These are phyloP conservation scores for Magnusiomyces suaveolens DNA, from an alignment of 1,139 yeast genomes.

Conservation along the genomic window DNA sequence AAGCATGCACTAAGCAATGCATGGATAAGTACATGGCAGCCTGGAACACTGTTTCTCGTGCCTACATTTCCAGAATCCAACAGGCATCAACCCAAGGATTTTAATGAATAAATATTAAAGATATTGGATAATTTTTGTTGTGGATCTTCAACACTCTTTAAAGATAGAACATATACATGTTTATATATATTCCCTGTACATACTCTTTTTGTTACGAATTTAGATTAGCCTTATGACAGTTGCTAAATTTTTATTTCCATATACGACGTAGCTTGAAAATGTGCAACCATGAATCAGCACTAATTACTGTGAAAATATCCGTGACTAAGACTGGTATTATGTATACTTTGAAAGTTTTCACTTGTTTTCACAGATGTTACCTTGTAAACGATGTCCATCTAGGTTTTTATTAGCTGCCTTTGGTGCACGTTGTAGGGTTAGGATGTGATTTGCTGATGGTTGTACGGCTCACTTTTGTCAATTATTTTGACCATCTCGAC, in stretches of 20 bases:
- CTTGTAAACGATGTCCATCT: too few relatives aligned
- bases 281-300: too few relatives aligned
- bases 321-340: too few relatives aligned
- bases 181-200: not conserved
- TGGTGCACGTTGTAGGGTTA: not conserved
- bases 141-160: too few relatives aligned
- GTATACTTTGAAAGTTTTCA: too few relatives aligned
- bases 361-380: too few relatives aligned
- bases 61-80: conserved; percentile 69
- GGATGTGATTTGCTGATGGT: not conserved
- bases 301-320: too few relatives aligned
- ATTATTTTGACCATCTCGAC: not conserved
- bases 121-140: too few relatives aligned
- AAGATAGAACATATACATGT: not conserved
- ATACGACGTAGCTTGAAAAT: too few relatives aligned
- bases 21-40: conserved; percentile 82
- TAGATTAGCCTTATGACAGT: too few relatives aligned
- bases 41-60: conserved; percentile 74
- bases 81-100: conserved; percentile 28
- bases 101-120: not conserved
- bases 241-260: too few relatives aligned
- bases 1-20: conserved; percentile 62
- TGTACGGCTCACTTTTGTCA: not conserved
- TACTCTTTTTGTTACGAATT: not conserved
- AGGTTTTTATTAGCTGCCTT: too few relatives aligned